Evolutionary conservation across 108 stramenopile genomes (phyloP).

Genomic region (Epithemia pelagica): DNA sequence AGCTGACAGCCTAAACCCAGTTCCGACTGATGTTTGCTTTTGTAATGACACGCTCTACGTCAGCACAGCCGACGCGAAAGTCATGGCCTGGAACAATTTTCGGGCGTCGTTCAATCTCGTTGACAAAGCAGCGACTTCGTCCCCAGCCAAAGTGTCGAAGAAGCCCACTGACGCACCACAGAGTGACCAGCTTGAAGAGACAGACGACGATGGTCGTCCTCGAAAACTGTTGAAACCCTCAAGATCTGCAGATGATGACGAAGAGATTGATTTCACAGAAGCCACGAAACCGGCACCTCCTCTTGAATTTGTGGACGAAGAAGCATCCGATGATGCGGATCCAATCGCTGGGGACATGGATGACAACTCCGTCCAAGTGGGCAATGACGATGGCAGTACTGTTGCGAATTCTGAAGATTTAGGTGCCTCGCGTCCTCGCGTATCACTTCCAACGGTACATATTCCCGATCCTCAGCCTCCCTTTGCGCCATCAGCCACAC

Average conservation of each 20-base stretch:
- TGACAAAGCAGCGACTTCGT: background rate
- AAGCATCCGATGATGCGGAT: constrained; percentile 17
- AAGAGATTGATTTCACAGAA: constrained; percentile 7
- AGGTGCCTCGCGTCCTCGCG: background rate
- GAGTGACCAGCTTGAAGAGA: background rate
- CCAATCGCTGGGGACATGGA: background rate
- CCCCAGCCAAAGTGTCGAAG: background rate
- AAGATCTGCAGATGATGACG: constrained; percentile 11
- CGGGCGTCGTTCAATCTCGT: background rate
- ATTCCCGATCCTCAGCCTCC: constrained; percentile 55
- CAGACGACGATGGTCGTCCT: background rate
- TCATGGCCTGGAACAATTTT: background rate
- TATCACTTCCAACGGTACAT: background rate
- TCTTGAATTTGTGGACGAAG: constrained; percentile 12
- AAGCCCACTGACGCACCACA: no score
- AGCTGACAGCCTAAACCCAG: background rate
- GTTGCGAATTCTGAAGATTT: constrained; percentile 2
- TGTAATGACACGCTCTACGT: background rate
- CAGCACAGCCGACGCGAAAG: background rate
- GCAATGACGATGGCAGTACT: constrained; percentile 4
- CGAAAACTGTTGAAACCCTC: background rate
- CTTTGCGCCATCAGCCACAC: constrained; percentile 73
- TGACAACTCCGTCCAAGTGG: background rate
- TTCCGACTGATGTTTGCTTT: background rate
- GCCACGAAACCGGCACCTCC: background rate